These are phyloP conservation scores for Globisporangium mamillatum DNA, from an alignment of 352 stramenopile genomes.

Conservation along the genomic window DNA sequence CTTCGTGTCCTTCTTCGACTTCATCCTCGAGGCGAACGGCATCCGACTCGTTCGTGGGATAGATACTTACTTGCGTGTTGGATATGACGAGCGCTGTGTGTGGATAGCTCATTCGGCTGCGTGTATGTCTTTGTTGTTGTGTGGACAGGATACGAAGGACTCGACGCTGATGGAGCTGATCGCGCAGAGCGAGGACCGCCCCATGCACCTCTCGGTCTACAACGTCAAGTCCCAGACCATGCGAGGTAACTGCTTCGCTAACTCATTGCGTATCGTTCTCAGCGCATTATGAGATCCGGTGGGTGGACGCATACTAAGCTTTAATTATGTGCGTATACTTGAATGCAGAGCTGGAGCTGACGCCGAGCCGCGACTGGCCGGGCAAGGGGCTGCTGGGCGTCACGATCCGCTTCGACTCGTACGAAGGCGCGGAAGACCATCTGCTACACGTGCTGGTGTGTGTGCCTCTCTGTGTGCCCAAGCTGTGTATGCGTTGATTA, in stretches of 20 bases:
- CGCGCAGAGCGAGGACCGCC: constrained; percentile 75
- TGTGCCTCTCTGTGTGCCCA: neutral
- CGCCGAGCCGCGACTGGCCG: constrained; percentile 90
- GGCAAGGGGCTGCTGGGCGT: constrained; percentile 95
- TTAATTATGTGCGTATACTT: neutral
- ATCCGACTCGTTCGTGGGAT: constrained; percentile 65
- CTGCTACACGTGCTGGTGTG: constrained; percentile 92
- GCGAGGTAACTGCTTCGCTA: constrained; percentile 19
- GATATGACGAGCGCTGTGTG: neutral
- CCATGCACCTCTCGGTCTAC: constrained; percentile 71
- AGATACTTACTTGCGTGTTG: neutral
- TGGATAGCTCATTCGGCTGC: neutral
- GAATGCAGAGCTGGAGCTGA: constrained; percentile 71
- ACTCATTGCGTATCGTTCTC: too few species aligned
- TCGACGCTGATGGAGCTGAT: constrained; percentile 92
- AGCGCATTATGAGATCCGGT: too few species aligned
- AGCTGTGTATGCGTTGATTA: neutral
- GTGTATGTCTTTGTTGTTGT: neutral
- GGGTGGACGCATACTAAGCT: neutral
- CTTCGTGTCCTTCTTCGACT: constrained; percentile 98
- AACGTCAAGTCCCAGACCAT: constrained; percentile 81
- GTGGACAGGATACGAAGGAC: constrained; percentile 69
- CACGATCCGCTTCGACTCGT: constrained; percentile 97
- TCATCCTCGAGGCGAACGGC: constrained; percentile 94
- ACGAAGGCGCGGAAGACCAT: constrained; percentile 93